A percentile compares a stretch with the other conserved stretches of the same genome.
These are phyloP conservation scores for Hevea brasiliensis DNA, from an alignment of 345 rosid genomes.

Conservation along the genomic window DNA sequence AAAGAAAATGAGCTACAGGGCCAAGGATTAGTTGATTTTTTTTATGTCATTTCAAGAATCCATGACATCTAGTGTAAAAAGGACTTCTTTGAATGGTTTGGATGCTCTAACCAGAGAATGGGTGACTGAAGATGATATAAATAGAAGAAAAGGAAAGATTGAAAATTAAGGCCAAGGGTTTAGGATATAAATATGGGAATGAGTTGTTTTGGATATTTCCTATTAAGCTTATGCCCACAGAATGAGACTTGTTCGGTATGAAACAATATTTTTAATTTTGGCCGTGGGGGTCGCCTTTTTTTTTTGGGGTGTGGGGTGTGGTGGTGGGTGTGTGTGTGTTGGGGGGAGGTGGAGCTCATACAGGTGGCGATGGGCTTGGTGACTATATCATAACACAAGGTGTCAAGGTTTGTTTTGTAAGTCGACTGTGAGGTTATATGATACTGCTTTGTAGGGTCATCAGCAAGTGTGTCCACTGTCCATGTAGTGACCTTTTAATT, in stretches of 20 bases:
- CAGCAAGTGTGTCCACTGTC: neutral
- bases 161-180: neutral
- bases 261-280: too few relatives aligned
- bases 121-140: neutral
- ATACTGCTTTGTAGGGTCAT: neutral
- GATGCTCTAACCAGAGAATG: neutral
- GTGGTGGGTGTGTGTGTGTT: too few relatives aligned
- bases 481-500: neutral
- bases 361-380: neutral
- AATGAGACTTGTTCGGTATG: neutral
- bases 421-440: neutral
- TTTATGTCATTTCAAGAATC: neutral
- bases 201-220: neutral
- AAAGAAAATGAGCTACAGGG: neutral
- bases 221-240: neutral
- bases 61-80: neutral
- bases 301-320: too few relatives aligned
- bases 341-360: too few relatives aligned
- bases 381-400: neutral
- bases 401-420: neutral
- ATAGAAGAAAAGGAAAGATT: neutral
- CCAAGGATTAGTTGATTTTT: neutral
- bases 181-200: neutral
- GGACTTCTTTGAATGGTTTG: neutral
- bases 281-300: too few relatives aligned